phyloP scores from a whole-genome alignment of 108 stramenopile species.

The Skeletonema grethae region DNA sequence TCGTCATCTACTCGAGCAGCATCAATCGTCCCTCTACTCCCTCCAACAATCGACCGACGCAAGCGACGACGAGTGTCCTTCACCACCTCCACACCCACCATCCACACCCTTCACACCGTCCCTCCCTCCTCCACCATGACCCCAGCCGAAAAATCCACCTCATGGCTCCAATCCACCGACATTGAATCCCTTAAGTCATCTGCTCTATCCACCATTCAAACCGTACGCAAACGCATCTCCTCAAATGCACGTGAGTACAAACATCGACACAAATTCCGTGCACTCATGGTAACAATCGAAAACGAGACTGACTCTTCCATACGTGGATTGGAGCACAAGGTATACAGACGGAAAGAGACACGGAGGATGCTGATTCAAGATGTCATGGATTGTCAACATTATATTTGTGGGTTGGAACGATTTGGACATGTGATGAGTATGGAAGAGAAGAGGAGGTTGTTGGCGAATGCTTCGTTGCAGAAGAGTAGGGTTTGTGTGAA shows the following conservation, averaged over 20 bases:
- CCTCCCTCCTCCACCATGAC: slow-evolving; percentile 29
- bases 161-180: slow-evolving; percentile 25
- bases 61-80: slow-evolving; percentile 33
- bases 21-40: neutral
- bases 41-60: neutral
- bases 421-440: slow-evolving; percentile 18
- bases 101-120: slow-evolving; percentile 20
- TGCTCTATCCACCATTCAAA: slow-evolving; percentile 20
- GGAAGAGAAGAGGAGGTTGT: slow-evolving; percentile 4
- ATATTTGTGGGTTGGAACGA: slow-evolving; percentile 17
- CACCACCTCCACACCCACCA: slow-evolving; percentile 4
- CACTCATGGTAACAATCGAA: slow-evolving; percentile 23
- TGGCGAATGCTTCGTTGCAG: slow-evolving; percentile 30
- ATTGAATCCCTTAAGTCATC: slow-evolving; percentile 22
- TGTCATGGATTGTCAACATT: slow-evolving; percentile 36
- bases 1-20: neutral
- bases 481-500: slow-evolving; percentile 4
- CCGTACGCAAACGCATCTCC: slow-evolving; percentile 14
- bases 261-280: slow-evolving; percentile 12
- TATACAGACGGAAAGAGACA: slow-evolving; percentile 22
- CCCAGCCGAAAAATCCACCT: slow-evolving; percentile 19
- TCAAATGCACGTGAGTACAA: slow-evolving; percentile 7
- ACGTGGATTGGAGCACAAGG: slow-evolving; percentile 37
- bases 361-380: slow-evolving; percentile 19
- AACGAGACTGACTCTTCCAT: slow-evolving; percentile 17